Conservation (phyloP, 805 yeast species). For the Myxozyma udenii region DNA sequence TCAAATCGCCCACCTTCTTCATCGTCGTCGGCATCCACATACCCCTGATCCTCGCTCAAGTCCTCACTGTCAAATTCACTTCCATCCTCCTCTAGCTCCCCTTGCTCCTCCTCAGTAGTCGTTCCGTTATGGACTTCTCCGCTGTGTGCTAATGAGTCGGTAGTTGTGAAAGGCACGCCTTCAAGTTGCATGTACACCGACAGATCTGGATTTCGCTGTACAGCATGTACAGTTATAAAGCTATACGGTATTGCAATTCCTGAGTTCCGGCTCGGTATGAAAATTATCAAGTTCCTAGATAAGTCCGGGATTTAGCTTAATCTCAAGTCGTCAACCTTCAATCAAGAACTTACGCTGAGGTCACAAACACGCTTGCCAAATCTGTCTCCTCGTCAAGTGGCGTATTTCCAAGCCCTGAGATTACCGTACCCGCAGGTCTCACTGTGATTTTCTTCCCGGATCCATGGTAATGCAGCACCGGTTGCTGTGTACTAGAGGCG, state of each 20-base stretch:
- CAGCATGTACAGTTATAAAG: conserved; percentile 17
- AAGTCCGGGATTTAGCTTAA: not conserved
- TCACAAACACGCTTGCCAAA: not conserved
- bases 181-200: conserved; percentile 24
- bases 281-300: conserved; percentile 9
- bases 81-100: not conserved
- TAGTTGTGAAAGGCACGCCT: conserved; percentile 2
- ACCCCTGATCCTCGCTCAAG: too few relatives aligned
- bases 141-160: not conserved
- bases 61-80: too few relatives aligned
- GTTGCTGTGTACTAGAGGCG: too few relatives aligned
- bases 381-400: not conserved
- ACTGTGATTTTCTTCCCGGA: not conserved
- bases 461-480: not conserved
- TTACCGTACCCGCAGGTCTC: not conserved
- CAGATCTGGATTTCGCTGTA: conserved; percentile 14
- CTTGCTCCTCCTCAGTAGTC: not conserved
- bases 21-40: not conserved
- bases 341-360: conserved; percentile 1
- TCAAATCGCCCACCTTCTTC: not conserved
- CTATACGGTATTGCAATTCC: conserved; percentile 15
- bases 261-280: not conserved
- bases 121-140: not conserved
- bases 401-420: not conserved
- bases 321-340: not conserved